These are phyloP conservation scores for Leishmania tarentolae DNA, from an alignment of 208 protist species.

Conservation along the genomic window DNA sequence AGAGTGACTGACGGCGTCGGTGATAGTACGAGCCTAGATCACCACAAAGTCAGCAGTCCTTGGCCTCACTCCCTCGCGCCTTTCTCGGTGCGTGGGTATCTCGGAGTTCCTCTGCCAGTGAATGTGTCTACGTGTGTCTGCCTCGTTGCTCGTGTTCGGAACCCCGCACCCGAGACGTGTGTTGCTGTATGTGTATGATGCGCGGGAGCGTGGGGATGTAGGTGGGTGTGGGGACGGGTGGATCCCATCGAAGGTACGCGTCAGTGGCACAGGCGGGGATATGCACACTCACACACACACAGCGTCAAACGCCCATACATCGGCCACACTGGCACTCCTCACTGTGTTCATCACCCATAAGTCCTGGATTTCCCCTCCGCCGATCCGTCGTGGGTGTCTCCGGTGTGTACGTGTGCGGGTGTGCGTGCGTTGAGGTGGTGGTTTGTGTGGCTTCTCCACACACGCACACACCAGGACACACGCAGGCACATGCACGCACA, in stretches of 20 bases:
- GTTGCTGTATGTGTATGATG: not conserved
- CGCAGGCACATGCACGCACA: not conserved
- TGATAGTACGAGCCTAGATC: not conserved
- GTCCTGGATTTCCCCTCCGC: too few relatives aligned
- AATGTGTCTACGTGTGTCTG: slow-evolving; percentile 12
- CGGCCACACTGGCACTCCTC: too few relatives aligned
- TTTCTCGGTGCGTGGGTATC: not conserved
- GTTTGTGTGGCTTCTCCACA: not conserved
- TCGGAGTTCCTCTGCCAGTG: slow-evolving; percentile 14
- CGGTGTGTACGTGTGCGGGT: not conserved
- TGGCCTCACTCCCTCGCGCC: not conserved
- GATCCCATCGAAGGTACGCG: too few relatives aligned
- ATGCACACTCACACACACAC: too few relatives aligned
- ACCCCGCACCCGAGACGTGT: not conserved
- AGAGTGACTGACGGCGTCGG: not conserved
- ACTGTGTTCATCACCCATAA: too few relatives aligned
- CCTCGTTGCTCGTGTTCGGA: not conserved
- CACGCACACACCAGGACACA: not conserved
- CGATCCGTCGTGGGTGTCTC: too few relatives aligned
- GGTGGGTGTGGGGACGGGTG: too few relatives aligned
- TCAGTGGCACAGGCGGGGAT: too few relatives aligned
- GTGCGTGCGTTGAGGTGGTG: not conserved
- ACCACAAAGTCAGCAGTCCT: not conserved
- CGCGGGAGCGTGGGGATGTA: not conserved
- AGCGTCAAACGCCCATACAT: too few relatives aligned